Base-by-base conservation (phyloP, 2,329 filamentous ascomycete genomes). In the Neonectria faginata region DNA sequence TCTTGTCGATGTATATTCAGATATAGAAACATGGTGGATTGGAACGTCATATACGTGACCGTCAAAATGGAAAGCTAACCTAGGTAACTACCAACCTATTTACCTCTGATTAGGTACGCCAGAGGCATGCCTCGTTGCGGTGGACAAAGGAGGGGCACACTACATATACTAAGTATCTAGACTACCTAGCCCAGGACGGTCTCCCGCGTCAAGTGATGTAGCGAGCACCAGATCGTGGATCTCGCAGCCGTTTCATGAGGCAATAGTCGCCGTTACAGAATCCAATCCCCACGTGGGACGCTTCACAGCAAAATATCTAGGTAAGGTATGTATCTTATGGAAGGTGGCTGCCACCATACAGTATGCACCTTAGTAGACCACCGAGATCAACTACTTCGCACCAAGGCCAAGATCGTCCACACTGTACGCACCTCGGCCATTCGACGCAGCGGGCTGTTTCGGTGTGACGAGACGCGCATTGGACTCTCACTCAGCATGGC, bases 251-350 rank as follows among this genome's bases (percentile, higher is more conserved):
- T 60, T 60, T 55, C 50, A 10, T 29, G 9, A 29, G 29, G 29
- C 10, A 25, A 48, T 47, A 33, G 50, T 55, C n/a, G 29, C 42
- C 41, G 50, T 33, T 60, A 18, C 27, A 18, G 50, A 31, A 52
- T 47, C 36, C 42, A n/a, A 54, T 39, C 50, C 29, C 50, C 57
- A 60, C 39, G 57, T 60, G 57, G 50, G 12, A 47, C 18, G 33
- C 39, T 25, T 54, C 27, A 16, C 29, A 36, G n/a, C 41, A 60
- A 53, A 39, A 48, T 16, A 25, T 25, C 25, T 25, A 25, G 25
- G 25, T 6, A 25, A 25, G 25, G 25, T 25, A 27, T 41, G 47
- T 14, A 22, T 22, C 22, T 22, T 20, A 60, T 54, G 39, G 48
- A 44, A 16, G 10, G 20, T 45, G 42, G 36, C 20, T 45, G 20